Conservation (phyloP, 164 flowering plant species). For the Vitis vinifera region ASM3070453v1 NC_081814.1:8584001-8584500, state of each 20-base stretch:
- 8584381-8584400: conserved; percentile 99
- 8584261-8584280: too few species aligned
- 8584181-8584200: too few species aligned
- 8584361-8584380: conserved; percentile 92
- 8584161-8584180: conserved; percentile 29
- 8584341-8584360: conserved; percentile 43
- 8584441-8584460: conserved; percentile 97
- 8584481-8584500: neutral
- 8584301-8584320: too few species aligned
- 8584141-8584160: conserved; percentile 54
- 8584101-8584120: neutral
- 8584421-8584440: conserved; percentile 94
- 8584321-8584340: too few species aligned
- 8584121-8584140: conserved; percentile 10
- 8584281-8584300: too few species aligned
- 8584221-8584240: too few species aligned
- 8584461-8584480: conserved; percentile 47
- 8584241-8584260: too few species aligned
- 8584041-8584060: too few species aligned
- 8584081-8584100: neutral
- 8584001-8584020: too few species aligned
- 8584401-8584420: conserved; percentile 97
- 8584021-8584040: too few species aligned
- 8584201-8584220: too few species aligned
- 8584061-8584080: too few species aligned